These are phyloP conservation scores for Calvatia gigantea DNA, from an alignment of 768 basidiomycete species.

Conservation along the genomic window DNA sequence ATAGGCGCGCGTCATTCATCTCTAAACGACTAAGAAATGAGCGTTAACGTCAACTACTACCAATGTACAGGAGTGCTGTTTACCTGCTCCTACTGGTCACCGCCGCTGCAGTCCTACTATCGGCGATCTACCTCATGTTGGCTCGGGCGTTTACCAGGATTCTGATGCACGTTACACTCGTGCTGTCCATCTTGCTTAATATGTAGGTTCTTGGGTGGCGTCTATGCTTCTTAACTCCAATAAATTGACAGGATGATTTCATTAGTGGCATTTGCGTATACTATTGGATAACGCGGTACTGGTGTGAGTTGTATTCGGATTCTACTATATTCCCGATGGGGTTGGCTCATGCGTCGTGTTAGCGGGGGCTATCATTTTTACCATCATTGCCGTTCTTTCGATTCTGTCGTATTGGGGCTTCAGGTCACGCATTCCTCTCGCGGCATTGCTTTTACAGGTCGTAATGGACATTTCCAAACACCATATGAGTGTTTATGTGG, in stretches of 20 bases:
- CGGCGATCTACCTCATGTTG: conserved; percentile 64
- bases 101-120: conserved; percentile 63
- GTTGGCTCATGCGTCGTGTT: conserved; percentile 2
- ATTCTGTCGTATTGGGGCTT: conserved; percentile 73
- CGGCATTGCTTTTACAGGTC: conserved; percentile 73
- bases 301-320: conserved; percentile 42
- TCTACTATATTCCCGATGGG: too few relatives aligned
- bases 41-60: background rate
- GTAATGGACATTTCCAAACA: conserved; percentile 85
- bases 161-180: conserved; percentile 75
- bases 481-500: conserved; percentile 76
- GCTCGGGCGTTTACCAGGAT: conserved; percentile 67
- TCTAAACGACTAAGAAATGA: background rate
- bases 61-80: conserved; percentile 67
- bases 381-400: conserved; percentile 73
- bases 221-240: background rate
- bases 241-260: background rate
- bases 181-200: conserved; percentile 59
- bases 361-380: conserved; percentile 86
- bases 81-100: conserved; percentile 76
- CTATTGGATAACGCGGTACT: conserved; percentile 70
- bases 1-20: conserved; percentile 42
- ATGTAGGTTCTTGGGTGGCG: conserved; percentile 41
- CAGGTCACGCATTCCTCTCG: conserved; percentile 71
- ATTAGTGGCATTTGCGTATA: conserved; percentile 68